Conservation (phyloP, 2,329 filamentous ascomycete genomes). For the Magnaporthales sp. region DNA sequence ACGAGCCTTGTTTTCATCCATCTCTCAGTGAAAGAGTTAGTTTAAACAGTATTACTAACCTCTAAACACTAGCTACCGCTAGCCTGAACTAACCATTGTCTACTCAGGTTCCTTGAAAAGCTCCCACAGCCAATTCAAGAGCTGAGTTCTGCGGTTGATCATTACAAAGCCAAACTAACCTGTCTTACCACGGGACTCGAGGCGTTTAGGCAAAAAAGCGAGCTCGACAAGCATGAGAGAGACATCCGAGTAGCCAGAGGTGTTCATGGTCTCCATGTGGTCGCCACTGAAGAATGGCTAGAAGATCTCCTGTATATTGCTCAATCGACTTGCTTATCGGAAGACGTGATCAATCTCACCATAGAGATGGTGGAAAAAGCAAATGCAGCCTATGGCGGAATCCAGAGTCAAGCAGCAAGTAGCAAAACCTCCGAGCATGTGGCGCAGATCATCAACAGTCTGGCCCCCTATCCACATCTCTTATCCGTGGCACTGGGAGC, state of each 20-base stretch:
- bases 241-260: conserved; percentile 16
- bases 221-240: background rate
- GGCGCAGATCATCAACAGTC: background rate
- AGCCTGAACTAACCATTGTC: no score
- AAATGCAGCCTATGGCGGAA: background rate
- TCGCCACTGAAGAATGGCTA: conserved; percentile 20
- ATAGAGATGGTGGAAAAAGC: background rate
- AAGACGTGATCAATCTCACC: background rate
- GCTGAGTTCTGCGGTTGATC: background rate
- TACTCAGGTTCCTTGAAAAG: no score
- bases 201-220: conserved; percentile 6
- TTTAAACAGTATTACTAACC: background rate
- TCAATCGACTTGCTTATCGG: no score
- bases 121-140: background rate
- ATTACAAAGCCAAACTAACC: conserved; percentile 1
- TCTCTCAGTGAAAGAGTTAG: conserved; percentile 19
- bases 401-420: no score
- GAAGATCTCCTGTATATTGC: conserved; percentile 16
- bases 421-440: background rate
- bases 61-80: no score
- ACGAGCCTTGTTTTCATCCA: conserved; percentile 18
- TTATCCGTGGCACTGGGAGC: background rate
- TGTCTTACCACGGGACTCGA: conserved; percentile 18
- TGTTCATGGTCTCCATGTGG: conserved; percentile 20
- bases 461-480: no score